Evolutionary conservation across 2,329 filamentous ascomycete genomes (phyloP), one percentile per base, ranked within the genome.

Genomic region (Thermoascus crustaceus): DNA sequence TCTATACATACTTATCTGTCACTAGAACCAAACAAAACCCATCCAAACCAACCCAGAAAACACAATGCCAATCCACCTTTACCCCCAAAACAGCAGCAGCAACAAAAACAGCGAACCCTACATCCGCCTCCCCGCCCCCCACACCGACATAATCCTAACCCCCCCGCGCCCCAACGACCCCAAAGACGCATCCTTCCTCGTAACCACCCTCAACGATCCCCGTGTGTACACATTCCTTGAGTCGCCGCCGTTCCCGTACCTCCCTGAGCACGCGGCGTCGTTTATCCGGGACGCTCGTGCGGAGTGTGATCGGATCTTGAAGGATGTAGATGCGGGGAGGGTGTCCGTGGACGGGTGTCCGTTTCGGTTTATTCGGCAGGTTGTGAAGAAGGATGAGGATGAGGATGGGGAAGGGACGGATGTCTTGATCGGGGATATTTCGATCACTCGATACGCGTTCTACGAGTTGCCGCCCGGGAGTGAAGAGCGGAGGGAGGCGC

Each of bases 71-170:
- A 30, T 50, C 13, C 21, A 38, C 3, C 38, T 39, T 23, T 44
- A 48, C 27, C 32, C 39, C 4, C 5, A 23, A 24, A 46, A n/a
- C n/a, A n/a, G n/a, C n/a, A n/a, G n/a, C n/a, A n/a, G n/a, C n/a
- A n/a, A n/a, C 18, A 13, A 10, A 9, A 29, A 43, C 2, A 35
- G 34, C n/a, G 51, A 53, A 35, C 47, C 47, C 7, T 53, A 52
- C 34, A 41, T 55, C 10, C 46, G 43, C n/a, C 46, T 55, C 10
- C 43, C 43, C 4, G 35, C 40, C 4, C 50, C 52, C 9, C 42
- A 41, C 11, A 32, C 41, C 7, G 43, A 52, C 19, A 50, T 54
- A 24, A 53, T 54, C 34, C 41, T 55, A 36, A 54, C 52, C 8
- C 47, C 48, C 19, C 43, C 49, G 14, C 48, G 50, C 4, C 32